Base-by-base conservation (phyloP, 169 alveolate species). In the Cryptosporidium ubiquitum region DNA sequence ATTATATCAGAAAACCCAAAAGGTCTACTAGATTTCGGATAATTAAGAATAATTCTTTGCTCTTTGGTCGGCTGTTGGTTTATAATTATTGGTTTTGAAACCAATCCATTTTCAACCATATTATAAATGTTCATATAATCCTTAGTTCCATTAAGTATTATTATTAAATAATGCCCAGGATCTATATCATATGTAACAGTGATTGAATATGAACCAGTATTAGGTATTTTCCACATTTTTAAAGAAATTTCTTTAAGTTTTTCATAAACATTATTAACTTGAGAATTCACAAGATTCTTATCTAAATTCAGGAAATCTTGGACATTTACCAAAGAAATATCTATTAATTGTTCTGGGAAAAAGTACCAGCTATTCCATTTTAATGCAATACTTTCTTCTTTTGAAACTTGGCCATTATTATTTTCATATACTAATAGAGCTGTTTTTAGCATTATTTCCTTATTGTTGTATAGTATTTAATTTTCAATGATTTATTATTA, bases 341-440 rank as follows among this genome's bases (percentile, higher is more conserved):
- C 42, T 23, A 79, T 40, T 20, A 60, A 40, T 20, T 58, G 55
- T 23, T 61, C 73, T 42, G 73, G 73, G 23, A 64, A 58, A 44
- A 79, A 79, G 14, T 79, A 64, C 86, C 86, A 58, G 52, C 55
- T 61, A 60, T 79, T 79, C 86, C 86, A 79, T 39, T 40, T 58
- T 18, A 79, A 31, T 60, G 51, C 31, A 37, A 79, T 39, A 23
- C 79, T 44, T 57, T 79, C 86, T 4, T 52, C 69, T 26, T 61
- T 58, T 42, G 44, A 79, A 10, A 61, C 58, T 58, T 79, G 69
- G 23, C 33, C 79, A 64, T 79, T 61, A 23, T 18, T 79, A 33
- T 58, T 74, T 16, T 61, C 86, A 42, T 29, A 60, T 64, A 26
- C 61, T 26, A 79, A 42, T 10, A 35, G 66, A 61, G 75, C 86